Percentiles rank a stretch among this genome's conserved stretches.
Evolutionary conservation across 2,329 filamentous ascomycete species (phyloP).

Genomic region (Didymella glomerata): DNA sequence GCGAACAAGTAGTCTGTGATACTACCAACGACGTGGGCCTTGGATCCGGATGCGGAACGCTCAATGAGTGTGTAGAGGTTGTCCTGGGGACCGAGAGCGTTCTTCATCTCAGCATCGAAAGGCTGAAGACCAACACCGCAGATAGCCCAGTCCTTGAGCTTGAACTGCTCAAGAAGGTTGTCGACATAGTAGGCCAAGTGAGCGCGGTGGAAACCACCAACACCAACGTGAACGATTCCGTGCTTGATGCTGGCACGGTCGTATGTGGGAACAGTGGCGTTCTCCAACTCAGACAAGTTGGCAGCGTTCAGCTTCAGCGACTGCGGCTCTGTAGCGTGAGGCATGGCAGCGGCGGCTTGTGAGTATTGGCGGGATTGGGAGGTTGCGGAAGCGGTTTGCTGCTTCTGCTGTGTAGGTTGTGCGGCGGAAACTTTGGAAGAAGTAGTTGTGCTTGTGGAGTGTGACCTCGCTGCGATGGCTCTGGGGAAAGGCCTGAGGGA

Average conservation of each 20-base stretch:
- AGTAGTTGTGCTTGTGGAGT: conserved; percentile 18
- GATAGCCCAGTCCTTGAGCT: conserved; percentile 40
- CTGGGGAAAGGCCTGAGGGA: conserved; percentile 17
- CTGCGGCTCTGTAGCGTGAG: conserved; percentile 19
- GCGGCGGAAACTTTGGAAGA: conserved; percentile 12
- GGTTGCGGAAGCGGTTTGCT: conserved; percentile 5
- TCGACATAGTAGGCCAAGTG: conserved; percentile 42
- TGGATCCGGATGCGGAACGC: conserved; percentile 34
- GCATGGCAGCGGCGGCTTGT: conserved; percentile 21
- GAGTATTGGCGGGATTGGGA: conserved; percentile 18
- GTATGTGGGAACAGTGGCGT: conserved; percentile 37
- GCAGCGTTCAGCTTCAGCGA: conserved; percentile 31
- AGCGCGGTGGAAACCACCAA: conserved; percentile 42
- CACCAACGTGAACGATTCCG: conserved; percentile 42
- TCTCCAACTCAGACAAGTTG: conserved; percentile 32
- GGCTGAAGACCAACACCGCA: conserved; percentile 42
- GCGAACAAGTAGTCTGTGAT: conserved; percentile 44
- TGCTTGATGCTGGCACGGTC: conserved; percentile 38
- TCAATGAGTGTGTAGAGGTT: conserved; percentile 43
- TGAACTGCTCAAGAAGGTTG: conserved; percentile 37
- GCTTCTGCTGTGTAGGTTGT: conserved; percentile 15
- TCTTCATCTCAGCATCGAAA: conserved; percentile 38
- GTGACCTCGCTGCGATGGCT: conserved; percentile 13
- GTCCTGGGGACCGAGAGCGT: conserved; percentile 37
- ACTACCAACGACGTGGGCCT: conserved; percentile 35